A percentile compares a stretch with the other conserved stretches of the same genome.
Conservation (phyloP, 2,329 filamentous ascomycete species). For the Claviceps pazoutovae region DNA sequence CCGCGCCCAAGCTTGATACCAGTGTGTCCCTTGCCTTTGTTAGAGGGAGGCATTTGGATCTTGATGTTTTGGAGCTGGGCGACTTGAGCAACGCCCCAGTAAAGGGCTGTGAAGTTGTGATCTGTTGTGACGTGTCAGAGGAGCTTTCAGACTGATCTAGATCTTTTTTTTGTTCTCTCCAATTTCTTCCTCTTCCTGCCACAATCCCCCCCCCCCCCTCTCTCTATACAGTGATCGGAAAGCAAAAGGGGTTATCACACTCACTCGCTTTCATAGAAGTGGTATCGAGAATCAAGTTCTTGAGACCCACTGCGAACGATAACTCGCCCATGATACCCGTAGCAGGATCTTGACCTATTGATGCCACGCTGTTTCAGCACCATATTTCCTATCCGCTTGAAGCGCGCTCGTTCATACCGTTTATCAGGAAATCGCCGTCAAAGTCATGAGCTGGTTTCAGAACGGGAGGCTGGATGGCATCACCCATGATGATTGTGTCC, state of each 20-base stretch:
- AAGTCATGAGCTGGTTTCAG: slow-evolving; percentile 26
- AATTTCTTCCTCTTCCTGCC: neutral
- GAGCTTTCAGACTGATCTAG: neutral
- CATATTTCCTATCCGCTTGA: too few relatives aligned
- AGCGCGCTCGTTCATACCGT: slow-evolving; percentile 11
- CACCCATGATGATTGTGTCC: slow-evolving; percentile 32
- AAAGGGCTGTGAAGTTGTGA: slow-evolving; percentile 24
- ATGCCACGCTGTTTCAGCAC: neutral
- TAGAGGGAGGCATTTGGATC: slow-evolving; percentile 25
- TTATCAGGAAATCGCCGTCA: slow-evolving; percentile 19
- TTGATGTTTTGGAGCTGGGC: slow-evolving; percentile 28
- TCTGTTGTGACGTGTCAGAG: slow-evolving; percentile 6
- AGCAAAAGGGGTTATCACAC: neutral
- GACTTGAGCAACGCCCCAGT: slow-evolving; percentile 31
- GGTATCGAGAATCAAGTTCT: slow-evolving; percentile 30
- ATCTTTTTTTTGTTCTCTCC: neutral
- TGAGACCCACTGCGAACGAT: slow-evolving; percentile 28
- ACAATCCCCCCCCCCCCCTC: too few relatives aligned
- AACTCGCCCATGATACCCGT: slow-evolving; percentile 21
- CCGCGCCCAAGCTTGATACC: slow-evolving; percentile 27
- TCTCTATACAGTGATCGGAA: neutral
- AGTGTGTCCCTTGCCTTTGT: slow-evolving; percentile 24
- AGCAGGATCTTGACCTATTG: slow-evolving; percentile 18
- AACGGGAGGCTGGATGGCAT: slow-evolving; percentile 27
- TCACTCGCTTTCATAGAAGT: slow-evolving; percentile 20